These are phyloP conservation scores for Jamesozyma spencerorum DNA, from an alignment of 805 yeast genomes.

Conservation along the genomic window DNA sequence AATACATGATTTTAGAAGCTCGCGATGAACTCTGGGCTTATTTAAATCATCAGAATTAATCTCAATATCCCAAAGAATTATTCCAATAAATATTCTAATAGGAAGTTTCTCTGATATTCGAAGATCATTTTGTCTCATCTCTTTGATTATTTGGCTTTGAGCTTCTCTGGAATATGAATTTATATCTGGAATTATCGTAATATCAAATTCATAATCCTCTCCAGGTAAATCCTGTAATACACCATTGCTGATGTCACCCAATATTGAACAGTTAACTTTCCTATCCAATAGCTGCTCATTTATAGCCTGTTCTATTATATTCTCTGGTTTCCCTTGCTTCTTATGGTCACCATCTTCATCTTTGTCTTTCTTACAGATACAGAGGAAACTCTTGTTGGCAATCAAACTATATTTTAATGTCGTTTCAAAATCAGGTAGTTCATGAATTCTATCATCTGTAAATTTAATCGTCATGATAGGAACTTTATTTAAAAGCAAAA, in stretches of 20 bases:
- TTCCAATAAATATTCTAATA: constrained; percentile 8
- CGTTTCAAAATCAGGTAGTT: constrained; percentile 15
- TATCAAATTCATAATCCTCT: not conserved
- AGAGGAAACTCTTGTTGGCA: constrained; percentile 15
- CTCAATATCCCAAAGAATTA: constrained; percentile 6
- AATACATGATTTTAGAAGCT: constrained; percentile 7
- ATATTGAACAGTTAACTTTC: not conserved
- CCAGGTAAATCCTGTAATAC: not conserved
- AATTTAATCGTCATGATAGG: too few relatives aligned
- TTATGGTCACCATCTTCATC: not conserved
- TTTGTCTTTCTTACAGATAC: constrained; percentile 8
- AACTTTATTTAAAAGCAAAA: not conserved
- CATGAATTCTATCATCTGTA: not conserved
- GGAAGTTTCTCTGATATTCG: not conserved
- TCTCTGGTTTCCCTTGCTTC: not conserved
- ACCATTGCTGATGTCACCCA: not conserved
- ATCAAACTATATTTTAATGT: constrained; percentile 14
- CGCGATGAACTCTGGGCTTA: not conserved
- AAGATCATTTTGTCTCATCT: constrained; percentile 5
- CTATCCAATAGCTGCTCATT: not conserved
- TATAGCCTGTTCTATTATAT: not conserved
- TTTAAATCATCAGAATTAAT: not conserved
- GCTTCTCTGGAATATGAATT: constrained; percentile 8
- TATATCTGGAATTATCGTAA: constrained; percentile 14
- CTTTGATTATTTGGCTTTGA: constrained; percentile 9